Evolutionary conservation across 108 stramenopile species (phyloP), one percentile per base, ranked within the genome.

Genomic region (Pseudonitzschia multistriata): DNA sequence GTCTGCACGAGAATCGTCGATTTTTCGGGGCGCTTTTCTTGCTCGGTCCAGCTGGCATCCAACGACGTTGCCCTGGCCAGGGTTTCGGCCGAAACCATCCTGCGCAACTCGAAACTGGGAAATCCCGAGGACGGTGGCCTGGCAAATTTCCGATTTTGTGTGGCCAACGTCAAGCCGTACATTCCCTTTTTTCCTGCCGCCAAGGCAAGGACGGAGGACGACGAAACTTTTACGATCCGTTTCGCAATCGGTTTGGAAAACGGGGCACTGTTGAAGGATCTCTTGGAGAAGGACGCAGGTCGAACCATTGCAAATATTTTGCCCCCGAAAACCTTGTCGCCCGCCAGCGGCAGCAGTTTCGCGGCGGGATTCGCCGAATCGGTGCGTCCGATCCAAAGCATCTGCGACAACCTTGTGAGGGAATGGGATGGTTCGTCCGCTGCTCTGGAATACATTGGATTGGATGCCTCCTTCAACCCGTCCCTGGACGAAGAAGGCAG

Each of bases 241-340:
- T 89, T 93, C 78, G 87, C 88, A 3, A 73, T 95, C 28, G 93
- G 93, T 17, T 71, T 95, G 57, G 93, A 95, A 67, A 95, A 92
- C 76, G 93, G 93, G 25, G 50, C 66, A 15, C 78, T 89, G 34
- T 88, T 81, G 0, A 61, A 71, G 10, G 2, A 67, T 28, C 65
- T 89, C 4, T 61, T 92, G 40, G 34, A 56, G 30, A 42, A 83
- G n/a, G 79, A 59, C 19, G 57, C 57, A 33, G 19, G 80, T 14
- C 47, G 67, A 49, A 77, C 71, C 19, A 74, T 92, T 34, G 67
- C 54, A 31, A 74, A 84, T 48, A 79, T 94, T 25, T 59, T 59
- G 35, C 57, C 57, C 11, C 57, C 50, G 22, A 52, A 52, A 52
- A 22, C 22, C 21, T 25, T 5, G 35, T 59, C 14, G 57, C 3